Evolutionary conservation across 306 rosid species (phyloP), one percentile per base, ranked within the genome.

Genomic region (Castanea sativa): DNA sequence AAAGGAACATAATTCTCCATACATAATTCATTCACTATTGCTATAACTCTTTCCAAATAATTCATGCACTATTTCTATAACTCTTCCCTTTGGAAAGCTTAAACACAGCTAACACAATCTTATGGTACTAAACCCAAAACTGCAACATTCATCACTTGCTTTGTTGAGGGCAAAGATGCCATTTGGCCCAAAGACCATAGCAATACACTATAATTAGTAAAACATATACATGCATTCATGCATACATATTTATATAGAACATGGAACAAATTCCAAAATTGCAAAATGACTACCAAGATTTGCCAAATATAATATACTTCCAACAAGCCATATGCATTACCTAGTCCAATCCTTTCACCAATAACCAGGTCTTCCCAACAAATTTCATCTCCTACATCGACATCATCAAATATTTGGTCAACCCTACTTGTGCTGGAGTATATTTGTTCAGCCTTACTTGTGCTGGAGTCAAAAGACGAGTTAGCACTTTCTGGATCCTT

Each of bases 321-420:
- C 56, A 77, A 70, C 53, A 78, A 85, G 85, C 64, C 29, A 75
- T 78, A 70, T 13, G 27, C 84, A 67, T 82, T 95, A 96, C 99
- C 99, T 83, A 96, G 84, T 51, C 98, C 99, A 87, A 96, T 93
- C 83, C 99, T 91, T 86, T 93, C 98, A 79, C 98, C 97, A 88
- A 93, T 76, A 83, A 83, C 87, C 80, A 96, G 93, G 81, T 93
- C 94, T 80, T 93, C 99, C 99, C 99, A 96, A 6, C 90, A 93
- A 83, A 96, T 90, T 90, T 96, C 99, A 74, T 96, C 92, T 71
- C 97, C 91, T 19, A 96, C 98, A 77, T 93, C 97, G 72, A 89
- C 98, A 79, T 93, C 98, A 65, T 96, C 98, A 87, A 91, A 90
- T 74, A 91, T 86, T 82, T 86, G 87, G 81, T 88, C 96, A 68